Conservation (phyloP, 495 filamentous ascomycete species). For the Xylaria sp. region DNA sequence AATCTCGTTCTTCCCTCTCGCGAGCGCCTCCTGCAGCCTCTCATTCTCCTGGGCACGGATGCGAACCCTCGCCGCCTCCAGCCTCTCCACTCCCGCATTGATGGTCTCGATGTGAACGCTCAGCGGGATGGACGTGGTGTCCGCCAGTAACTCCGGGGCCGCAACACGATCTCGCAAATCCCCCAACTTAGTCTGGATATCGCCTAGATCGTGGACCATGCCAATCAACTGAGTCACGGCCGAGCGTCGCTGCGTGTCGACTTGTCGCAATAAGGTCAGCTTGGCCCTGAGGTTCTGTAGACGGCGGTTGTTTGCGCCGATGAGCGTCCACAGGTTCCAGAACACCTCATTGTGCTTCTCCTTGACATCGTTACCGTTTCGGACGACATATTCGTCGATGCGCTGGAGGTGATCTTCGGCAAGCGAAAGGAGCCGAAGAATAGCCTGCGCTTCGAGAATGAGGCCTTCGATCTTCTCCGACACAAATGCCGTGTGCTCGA, state of each 20-base stretch:
- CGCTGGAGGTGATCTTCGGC: conserved; percentile 68
- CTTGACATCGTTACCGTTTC: conserved; percentile 57
- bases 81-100: conserved; percentile 67
- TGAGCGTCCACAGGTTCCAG: conserved; percentile 69
- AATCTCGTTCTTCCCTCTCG: conserved; percentile 46
- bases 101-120: conserved; percentile 74
- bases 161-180: conserved; percentile 71
- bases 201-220: conserved; percentile 68
- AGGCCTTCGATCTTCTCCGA: conserved; percentile 69
- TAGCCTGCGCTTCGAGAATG: conserved; percentile 68
- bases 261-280: conserved; percentile 62
- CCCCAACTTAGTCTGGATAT: conserved; percentile 69
- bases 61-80: conserved; percentile 63
- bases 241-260: conserved; percentile 63
- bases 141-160: conserved; percentile 60
- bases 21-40: conserved; percentile 57
- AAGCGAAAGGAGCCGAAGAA: conserved; percentile 62
- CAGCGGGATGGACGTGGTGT: conserved; percentile 59
- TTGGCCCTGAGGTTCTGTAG: conserved; percentile 64
- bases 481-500: conserved; percentile 67
- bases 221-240: conserved; percentile 65
- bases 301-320: conserved; percentile 66
- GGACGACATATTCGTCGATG: conserved; percentile 68
- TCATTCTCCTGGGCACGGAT: conserved; percentile 66
- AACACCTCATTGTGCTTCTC: conserved; percentile 65